Conservation (phyloP, 2,329 filamentous ascomycete genomes). For the Fusarium newnesense region DNA sequence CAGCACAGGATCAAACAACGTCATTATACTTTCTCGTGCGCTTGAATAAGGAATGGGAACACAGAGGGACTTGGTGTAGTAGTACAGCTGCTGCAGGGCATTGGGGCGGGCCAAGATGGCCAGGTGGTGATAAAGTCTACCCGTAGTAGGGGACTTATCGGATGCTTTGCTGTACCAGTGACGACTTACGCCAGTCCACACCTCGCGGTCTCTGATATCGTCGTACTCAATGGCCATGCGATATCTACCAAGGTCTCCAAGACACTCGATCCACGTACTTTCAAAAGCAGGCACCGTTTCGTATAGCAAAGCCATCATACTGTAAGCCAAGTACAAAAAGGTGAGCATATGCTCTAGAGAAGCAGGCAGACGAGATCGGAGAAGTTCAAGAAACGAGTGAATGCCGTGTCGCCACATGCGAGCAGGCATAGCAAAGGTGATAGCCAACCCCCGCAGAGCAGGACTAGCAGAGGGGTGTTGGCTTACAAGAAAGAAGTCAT, state of each 20-base stretch:
- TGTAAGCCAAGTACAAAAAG: slow-evolving; percentile 90
- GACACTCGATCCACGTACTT: slow-evolving; percentile 92
- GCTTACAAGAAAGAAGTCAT: slow-evolving; percentile 86
- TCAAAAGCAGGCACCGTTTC: slow-evolving; percentile 86
- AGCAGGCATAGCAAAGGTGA: no score
- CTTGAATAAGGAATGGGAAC: slow-evolving; percentile 74
- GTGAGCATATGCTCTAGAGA: slow-evolving; percentile 90
- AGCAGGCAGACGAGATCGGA: slow-evolving; percentile 77
- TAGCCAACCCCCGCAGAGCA: slow-evolving; percentile 73
- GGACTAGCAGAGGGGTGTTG: slow-evolving; percentile 84
- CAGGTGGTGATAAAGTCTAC: slow-evolving; percentile 87
- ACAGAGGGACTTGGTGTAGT: slow-evolving; percentile 76
- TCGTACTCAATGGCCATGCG: slow-evolving; percentile 91
- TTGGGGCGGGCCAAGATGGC: slow-evolving; percentile 81
- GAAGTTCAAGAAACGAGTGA: slow-evolving; percentile 81
- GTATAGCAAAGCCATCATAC: slow-evolving; percentile 86
- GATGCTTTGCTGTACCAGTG: slow-evolving; percentile 89
- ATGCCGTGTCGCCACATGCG: slow-evolving; percentile 96
- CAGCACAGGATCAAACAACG: slow-evolving; percentile 71
- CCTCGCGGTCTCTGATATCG: slow-evolving; percentile 77
- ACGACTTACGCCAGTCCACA: slow-evolving; percentile 82
- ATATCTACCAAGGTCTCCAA: slow-evolving; percentile 87
- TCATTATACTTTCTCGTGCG: slow-evolving; percentile 76
- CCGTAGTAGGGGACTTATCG: slow-evolving; percentile 78
- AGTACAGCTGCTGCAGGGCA: slow-evolving; percentile 76